These are phyloP conservation scores for Solanum chacoense DNA, from an alignment of 305 asterid species.

Conservation along the genomic window DNA sequence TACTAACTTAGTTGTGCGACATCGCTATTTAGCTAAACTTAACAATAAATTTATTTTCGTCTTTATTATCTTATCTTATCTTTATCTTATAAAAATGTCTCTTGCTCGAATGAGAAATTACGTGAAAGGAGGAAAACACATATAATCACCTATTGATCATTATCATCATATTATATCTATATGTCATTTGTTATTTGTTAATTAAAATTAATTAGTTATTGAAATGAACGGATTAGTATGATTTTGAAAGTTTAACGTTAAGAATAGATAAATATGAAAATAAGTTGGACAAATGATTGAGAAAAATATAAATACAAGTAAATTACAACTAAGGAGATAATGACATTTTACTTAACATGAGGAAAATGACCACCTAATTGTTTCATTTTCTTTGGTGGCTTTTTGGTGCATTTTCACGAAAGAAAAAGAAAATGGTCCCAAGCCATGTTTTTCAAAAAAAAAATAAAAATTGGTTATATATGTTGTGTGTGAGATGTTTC, in stretches of 20 bases:
- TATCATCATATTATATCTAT: neutral
- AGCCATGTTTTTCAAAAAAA: neutral
- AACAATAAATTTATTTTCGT: neutral
- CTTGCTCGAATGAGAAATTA: neutral
- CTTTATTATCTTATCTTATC: neutral
- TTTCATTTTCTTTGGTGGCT: slow-evolving; percentile 3
- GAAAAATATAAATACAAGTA: neutral
- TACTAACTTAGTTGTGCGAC: neutral
- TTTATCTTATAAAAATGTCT: neutral
- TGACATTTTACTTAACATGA: slow-evolving; percentile 21
- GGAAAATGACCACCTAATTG: slow-evolving; percentile 5
- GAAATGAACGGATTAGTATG: neutral
- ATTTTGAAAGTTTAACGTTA: neutral
- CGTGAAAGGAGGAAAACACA: neutral
- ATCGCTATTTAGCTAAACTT: neutral
- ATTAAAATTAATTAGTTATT: neutral
- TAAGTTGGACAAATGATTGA: neutral
- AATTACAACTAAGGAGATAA: slow-evolving; percentile 14
- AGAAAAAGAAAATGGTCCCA: neutral
- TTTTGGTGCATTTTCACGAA: neutral
- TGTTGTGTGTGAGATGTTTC: neutral
- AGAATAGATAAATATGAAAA: neutral
- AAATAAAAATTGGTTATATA: neutral
- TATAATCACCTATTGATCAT: neutral
- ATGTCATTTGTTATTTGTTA: neutral